phyloP scores from a whole-genome alignment of 495 filamentous ascomycete genomes.

The Trichoderma reesei region DNA sequence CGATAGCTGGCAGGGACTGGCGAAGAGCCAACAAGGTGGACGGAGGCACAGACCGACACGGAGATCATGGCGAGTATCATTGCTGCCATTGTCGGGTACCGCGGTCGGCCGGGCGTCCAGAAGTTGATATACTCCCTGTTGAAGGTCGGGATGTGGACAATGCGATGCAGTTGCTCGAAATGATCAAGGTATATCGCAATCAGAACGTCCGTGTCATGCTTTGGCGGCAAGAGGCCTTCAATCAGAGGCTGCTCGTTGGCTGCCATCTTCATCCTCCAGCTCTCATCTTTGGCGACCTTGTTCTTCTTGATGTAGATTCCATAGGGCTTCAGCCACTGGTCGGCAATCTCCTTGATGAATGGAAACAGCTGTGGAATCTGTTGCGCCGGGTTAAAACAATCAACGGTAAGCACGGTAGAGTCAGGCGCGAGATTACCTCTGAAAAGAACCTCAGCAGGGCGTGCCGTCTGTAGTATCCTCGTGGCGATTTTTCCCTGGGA shows the following conservation, averaged over 20 bases:
- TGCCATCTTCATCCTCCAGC: slow-evolving; percentile 20
- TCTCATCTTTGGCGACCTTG: slow-evolving; percentile 9
- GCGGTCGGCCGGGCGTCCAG: slow-evolving; percentile 23
- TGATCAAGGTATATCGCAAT: slow-evolving; percentile 38
- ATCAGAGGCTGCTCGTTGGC: slow-evolving; percentile 17
- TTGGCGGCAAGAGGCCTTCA: slow-evolving; percentile 31
- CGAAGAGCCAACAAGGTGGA: slow-evolving; percentile 65
- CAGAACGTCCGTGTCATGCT: slow-evolving; percentile 36
- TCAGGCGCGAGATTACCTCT: slow-evolving; percentile 13
- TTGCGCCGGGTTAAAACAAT: not conserved
- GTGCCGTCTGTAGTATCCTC: slow-evolving; percentile 18
- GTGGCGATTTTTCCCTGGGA: slow-evolving; percentile 15
- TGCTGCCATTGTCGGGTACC: slow-evolving; percentile 22
- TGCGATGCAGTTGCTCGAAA: slow-evolving; percentile 38
- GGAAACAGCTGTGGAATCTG: slow-evolving; percentile 19
- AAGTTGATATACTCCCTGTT: slow-evolving; percentile 30
- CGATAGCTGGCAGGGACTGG: slow-evolving; percentile 59
- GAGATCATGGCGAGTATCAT: slow-evolving; percentile 25
- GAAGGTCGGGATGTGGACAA: slow-evolving; percentile 50
- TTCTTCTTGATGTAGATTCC: slow-evolving; percentile 25
- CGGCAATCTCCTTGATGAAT: slow-evolving; percentile 25
- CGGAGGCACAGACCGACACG: slow-evolving; percentile 37
- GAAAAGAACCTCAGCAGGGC: slow-evolving; percentile 18
- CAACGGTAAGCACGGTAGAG: not conserved
- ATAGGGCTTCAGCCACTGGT: slow-evolving; percentile 26